Evolutionary conservation across 805 yeast species (phyloP).

Genomic region (Spencermartinsiella europaea): DNA sequence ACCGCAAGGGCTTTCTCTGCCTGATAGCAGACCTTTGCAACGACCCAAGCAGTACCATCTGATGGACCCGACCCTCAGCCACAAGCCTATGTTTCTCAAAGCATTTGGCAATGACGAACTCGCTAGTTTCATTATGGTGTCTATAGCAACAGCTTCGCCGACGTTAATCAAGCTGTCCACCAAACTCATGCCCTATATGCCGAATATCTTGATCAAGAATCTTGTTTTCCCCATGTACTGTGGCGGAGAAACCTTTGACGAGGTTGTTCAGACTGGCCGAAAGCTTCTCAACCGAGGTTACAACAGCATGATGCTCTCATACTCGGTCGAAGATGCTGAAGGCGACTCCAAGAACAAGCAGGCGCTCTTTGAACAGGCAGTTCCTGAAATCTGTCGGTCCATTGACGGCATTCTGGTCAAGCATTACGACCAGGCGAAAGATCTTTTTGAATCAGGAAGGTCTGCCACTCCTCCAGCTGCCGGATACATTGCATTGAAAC

Average conservation of each 20-base stretch:
- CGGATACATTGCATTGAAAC: constrained; percentile 89
- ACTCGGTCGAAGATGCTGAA: constrained; percentile 89
- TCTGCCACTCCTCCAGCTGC: constrained; percentile 70
- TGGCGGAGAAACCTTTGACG: constrained; percentile 76
- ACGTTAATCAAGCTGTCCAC: constrained; percentile 29
- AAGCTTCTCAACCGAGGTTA: constrained; percentile 68
- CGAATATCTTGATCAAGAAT: constrained; percentile 61
- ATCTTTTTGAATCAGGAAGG: constrained; percentile 22
- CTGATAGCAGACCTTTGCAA: too few species aligned
- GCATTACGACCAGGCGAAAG: constrained; percentile 42
- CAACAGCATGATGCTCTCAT: constrained; percentile 90
- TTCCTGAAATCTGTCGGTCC: constrained; percentile 45
- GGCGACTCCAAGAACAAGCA: constrained; percentile 41
- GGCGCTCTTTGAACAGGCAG: constrained; percentile 28
- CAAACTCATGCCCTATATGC: constrained; percentile 38
- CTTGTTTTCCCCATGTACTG: constrained; percentile 80
- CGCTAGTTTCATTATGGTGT: constrained; percentile 27
- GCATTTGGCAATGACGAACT: constrained; percentile 25
- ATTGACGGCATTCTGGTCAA: constrained; percentile 59
- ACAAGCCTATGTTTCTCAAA: constrained; percentile 21
- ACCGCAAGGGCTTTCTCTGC: neutral
- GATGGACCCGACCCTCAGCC: neutral
- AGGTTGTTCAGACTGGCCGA: constrained; percentile 68
- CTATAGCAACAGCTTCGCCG: constrained; percentile 32
- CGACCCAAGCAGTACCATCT: neutral